Evolutionary conservation across 2,329 filamentous ascomycete species (phyloP), one percentile per base, ranked within the genome.

Genomic region (Colletotrichum sp.): DNA sequence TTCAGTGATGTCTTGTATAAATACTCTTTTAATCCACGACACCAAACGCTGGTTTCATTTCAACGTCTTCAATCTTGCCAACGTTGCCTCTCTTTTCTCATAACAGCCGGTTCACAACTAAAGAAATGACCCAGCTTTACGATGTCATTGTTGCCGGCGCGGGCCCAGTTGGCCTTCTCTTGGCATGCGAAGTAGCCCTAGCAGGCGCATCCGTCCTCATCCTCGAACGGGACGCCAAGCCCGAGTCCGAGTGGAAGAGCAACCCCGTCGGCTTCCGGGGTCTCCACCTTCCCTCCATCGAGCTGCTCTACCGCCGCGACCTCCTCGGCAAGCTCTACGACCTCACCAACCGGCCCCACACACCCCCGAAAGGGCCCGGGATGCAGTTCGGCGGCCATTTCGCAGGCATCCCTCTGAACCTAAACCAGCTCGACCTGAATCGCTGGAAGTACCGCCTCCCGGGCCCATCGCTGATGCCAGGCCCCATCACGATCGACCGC

Each of bases 211-310:
- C 83, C 2, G 85, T 86, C 22, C 79, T 86, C 3, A 81, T 87
- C 4, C 79, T 87, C 6, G 85, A 87, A 75, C 22, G 88, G 74
- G 79, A 89, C 62, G 80, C 84, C 36, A 90, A 90, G 78, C 67
- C 67, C 52, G 24, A 22, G 10, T 69, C 55, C 4, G 18, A 55
- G 6, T 84, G 80, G 79, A 86, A 86, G 68, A 70, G 32, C 28
- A 63, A 70, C 1, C 81, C 81, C 2, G 74, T 83, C 2, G 83
- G 83, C 22, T 55, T 79, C 16, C 79, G 83, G 5, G 84, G 83
- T 34, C 72, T 86, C 18, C 85, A 84, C 72, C 83, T 81, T 2
- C 75, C 79, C 4, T 83, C 84, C 2, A 62, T 83, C 22, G 85
- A 86, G 71, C 77, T 80, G 6, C 80, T 87, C 28, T 81, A 86